Conservation (phyloP, 805 yeast species). For the Wickerhamomyces queroliae region DNA sequence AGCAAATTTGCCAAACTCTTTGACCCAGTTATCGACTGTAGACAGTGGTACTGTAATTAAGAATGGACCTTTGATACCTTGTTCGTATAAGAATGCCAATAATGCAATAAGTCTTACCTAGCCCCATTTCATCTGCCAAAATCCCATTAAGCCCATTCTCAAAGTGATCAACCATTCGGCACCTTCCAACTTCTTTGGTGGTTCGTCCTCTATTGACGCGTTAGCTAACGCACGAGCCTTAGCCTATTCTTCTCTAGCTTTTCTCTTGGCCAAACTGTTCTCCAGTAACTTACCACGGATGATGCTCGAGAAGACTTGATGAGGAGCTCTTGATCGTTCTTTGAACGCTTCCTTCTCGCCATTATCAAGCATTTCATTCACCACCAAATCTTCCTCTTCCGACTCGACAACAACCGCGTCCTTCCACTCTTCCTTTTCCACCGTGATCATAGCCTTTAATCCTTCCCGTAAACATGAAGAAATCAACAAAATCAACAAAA, state of each 20-base stretch:
- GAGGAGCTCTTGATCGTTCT: constrained; percentile 10
- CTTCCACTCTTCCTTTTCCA: no score
- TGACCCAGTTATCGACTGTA: constrained; percentile 80
- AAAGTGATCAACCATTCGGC: constrained; percentile 88
- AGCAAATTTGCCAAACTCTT: constrained; percentile 67
- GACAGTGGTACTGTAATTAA: constrained; percentile 77
- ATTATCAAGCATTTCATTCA: constrained; percentile 11
- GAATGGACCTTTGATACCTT: constrained; percentile 75
- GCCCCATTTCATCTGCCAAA: constrained; percentile 96
- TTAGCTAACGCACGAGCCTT: constrained; percentile 5
- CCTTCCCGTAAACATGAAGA: no score
- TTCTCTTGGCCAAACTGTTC: constrained; percentile 31
- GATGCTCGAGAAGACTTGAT: constrained; percentile 82
- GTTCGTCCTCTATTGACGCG: constrained; percentile 17
- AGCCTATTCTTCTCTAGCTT: constrained; percentile 15
- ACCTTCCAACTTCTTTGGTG: constrained; percentile 52
- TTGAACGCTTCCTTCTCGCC: constrained; percentile 5
- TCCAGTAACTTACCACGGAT: constrained; percentile 73
- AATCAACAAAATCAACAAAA: no score
- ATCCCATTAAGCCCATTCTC: constrained; percentile 95
- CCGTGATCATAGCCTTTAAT: constrained; percentile 10
- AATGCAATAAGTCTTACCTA: constrained; percentile 88
- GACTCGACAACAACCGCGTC: not conserved
- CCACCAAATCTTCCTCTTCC: constrained; percentile 14
- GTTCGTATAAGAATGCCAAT: constrained; percentile 67